A percentile compares a stretch with the other conserved stretches of the same genome.
phyloP scores from a whole-genome alignment of 2,329 filamentous ascomycete species.

The Fulvia fulva region DNA sequence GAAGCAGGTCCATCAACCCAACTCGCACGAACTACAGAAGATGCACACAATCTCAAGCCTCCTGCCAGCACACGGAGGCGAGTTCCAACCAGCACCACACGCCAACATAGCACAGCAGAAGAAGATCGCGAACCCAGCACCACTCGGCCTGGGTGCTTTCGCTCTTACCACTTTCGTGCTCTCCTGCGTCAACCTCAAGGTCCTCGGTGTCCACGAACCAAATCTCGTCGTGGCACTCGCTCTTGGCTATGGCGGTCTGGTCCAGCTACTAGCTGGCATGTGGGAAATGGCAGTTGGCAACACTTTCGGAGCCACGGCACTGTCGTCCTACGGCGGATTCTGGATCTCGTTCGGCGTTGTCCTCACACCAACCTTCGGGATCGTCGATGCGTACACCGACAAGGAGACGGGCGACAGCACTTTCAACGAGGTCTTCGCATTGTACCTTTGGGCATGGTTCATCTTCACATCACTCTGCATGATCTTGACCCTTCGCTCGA shows the following conservation, averaged over 20 bases:
- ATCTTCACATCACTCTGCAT: constrained; percentile 76
- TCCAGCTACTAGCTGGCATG: constrained; percentile 80
- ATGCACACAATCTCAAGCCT: neutral
- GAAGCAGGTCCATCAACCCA: neutral
- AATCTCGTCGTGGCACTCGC: constrained; percentile 67
- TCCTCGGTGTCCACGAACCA: constrained; percentile 56
- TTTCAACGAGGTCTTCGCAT: constrained; percentile 61
- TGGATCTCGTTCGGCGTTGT: constrained; percentile 15
- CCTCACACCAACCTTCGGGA: constrained; percentile 8
- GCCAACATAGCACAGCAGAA: constrained; percentile 3
- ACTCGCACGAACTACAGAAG: neutral
- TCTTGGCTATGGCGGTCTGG: constrained; percentile 71
- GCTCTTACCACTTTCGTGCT: constrained; percentile 80
- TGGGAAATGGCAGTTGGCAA: constrained; percentile 89
- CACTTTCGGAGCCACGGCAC: constrained; percentile 77
- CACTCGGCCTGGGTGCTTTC: constrained; percentile 72
- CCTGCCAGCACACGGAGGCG: neutral
- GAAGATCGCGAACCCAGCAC: constrained; percentile 73
- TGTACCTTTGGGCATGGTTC: constrained; percentile 78
- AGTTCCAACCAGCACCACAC: neutral
- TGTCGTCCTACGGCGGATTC: constrained; percentile 71
- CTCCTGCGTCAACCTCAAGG: constrained; percentile 67
- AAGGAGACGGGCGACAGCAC: constrained; percentile 18
- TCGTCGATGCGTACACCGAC: constrained; percentile 33
- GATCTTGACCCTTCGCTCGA: constrained; percentile 70